Evolutionary conservation across 1,284 basidiomycete genomes (phyloP), one percentile per base, ranked within the genome.

Genomic region (Trichosporon ovoides): DNA sequence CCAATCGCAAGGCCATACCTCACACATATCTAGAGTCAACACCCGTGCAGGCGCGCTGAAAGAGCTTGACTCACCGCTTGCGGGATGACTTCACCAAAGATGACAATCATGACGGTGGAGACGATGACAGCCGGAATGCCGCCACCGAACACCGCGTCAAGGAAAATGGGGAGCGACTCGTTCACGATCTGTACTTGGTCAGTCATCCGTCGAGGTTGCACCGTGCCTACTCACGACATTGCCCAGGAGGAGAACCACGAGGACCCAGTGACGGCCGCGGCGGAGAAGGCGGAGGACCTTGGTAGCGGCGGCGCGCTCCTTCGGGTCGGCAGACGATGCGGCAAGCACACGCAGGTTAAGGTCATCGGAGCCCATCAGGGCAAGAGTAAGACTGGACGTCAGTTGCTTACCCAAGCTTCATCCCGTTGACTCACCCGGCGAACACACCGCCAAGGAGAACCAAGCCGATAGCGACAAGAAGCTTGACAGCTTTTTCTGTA

Each of bases 291-390:
- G 80, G 38, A 92, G 76, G 1, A 94, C 91, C 79, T 84, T 88
- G 62, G 82, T 80, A 0, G 90, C 91, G 59, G 91, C 86, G 55
- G 74, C 71, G 64, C 83, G 82, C 73, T 92, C 88, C 43, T 72
- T 79, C 1, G 77, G 68, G 68, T 92, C 83, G 19, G 86, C 87
- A 0, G 91, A 93, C 1, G 89, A 89, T 0, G 85, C 82, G 1
- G 88, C 81, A 22, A 95, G 81, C 1, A 96, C 93, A 28, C 90
- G 86, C 18, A 97, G 81, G 70, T 96, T 92, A 43, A 97, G 83
- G 67, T 93, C 88, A 69, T 98, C 94, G 18, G 96, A 84, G 2
- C 94, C 93, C 93, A 96, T 96, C 33, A 96, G 81, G 6, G 90
- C 93, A 19, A 97, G 84, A 0, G 92, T 96, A 54, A 96, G 80